Evolutionary conservation across 2,329 filamentous ascomycete genomes (phyloP), one percentile per base, ranked within the genome.

Genomic region (Sodiomyces alkalinus): DNA sequence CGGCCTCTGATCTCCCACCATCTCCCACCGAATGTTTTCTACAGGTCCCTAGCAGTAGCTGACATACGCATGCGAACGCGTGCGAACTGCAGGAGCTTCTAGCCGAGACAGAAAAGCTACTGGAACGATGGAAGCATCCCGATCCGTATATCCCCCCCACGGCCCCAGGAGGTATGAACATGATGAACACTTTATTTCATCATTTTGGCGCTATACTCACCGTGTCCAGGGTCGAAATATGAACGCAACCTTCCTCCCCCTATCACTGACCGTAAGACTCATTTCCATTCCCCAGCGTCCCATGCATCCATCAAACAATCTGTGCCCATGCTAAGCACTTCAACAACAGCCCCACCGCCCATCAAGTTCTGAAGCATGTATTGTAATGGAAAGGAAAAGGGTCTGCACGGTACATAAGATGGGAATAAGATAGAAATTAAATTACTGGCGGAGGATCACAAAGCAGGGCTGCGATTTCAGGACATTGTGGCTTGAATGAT

Each of bases 101-200:
- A 40, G 71, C 74, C 36, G 85, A 94, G 58, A 87, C 90, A 4
- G 86, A 96, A 55, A 78, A 78, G 42, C 52, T 94, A 33, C 61
- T 98, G 37, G 74, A 90, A 46, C 80, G 77, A 54, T 98, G 87
- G 87, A 96, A 96, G 60, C 90, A 98, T 49, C 90, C 90, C 4
- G 90, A 98, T 52, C 86, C 90, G 18, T 96, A 93, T 52, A 64
- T 71, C 42, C 72, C 78, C 39, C 90, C 90, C 10, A 92, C 83
- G 22, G 87, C 90, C 21, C 90, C 90, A 8, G 90, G 90, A 67
- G 90, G 87, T 90, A 62, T 39, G 68, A n/a, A n/a, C n/a, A n/a
- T n/a, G n/a, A n/a, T n/a, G n/a, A n/a, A n/a, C n/a, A n/a, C n/a
- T n/a, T 13, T 21, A 11, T 12, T 17, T 9, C 22, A 8, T 25